Evolutionary conservation across 257 asterid genomes (phyloP).

Genomic region (Primulina tabacum): DNA sequence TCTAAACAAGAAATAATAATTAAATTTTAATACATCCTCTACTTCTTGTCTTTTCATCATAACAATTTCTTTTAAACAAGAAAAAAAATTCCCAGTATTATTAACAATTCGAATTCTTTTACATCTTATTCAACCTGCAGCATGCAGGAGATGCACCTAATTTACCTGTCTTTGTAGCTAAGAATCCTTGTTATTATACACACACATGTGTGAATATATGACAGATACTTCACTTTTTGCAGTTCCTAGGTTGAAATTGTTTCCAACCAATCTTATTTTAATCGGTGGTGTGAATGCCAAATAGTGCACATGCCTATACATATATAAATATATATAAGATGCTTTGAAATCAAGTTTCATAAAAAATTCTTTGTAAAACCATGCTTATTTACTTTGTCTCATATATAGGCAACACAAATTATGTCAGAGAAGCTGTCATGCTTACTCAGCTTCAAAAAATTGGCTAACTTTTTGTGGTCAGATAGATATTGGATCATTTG

Average conservation of each 20-base stretch:
- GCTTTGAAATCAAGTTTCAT: conserved; percentile 9
- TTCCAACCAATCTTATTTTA: conserved; percentile 20
- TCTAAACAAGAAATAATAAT: no score
- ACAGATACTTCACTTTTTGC: conserved; percentile 24
- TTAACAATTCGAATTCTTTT: conserved; percentile 15
- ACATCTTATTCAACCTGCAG: conserved; percentile 20
- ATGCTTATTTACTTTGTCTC: conserved; percentile 33
- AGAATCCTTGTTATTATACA: conserved; percentile 21
- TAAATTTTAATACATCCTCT: background rate
- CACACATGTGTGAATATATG: conserved; percentile 4
- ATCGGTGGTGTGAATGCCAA: conserved; percentile 30
- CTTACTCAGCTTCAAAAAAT: conserved; percentile 27
- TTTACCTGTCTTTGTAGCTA: conserved; percentile 35
- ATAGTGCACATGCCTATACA: conserved; percentile 1
- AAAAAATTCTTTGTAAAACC: conserved; percentile 15
- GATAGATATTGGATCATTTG: no score
- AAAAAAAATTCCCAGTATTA: background rate
- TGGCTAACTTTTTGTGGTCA: no score
- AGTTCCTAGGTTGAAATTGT: conserved; percentile 37
- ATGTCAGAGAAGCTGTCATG: conserved; percentile 28
- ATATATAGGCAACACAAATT: conserved; percentile 12
- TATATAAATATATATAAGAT: background rate
- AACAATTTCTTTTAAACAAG: background rate
- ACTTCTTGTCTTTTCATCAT: background rate
- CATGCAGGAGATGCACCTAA: conserved; percentile 27